These are phyloP conservation scores for Pulveroboletus sp. DNA, from an alignment of 768 basidiomycete species.

Conservation along the genomic window DNA sequence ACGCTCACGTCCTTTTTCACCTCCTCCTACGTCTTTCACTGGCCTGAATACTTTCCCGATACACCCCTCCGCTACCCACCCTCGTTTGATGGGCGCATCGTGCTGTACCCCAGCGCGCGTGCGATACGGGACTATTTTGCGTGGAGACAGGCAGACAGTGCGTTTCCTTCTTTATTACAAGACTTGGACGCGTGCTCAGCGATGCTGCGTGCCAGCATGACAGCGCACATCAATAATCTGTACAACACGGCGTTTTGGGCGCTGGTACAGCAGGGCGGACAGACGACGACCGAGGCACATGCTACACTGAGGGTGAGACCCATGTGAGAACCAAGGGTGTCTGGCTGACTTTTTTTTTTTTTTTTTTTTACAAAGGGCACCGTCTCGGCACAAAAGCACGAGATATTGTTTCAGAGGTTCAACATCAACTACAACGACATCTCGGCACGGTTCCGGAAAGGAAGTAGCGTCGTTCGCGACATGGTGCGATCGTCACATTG, in stretches of 20 bases:
- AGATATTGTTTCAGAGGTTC: conserved; percentile 82
- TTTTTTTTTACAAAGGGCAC: conserved; percentile 61
- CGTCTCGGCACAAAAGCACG: conserved; percentile 85
- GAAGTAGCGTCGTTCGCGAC: conserved; percentile 76
- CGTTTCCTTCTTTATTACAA: too few relatives aligned
- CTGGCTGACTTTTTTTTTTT: conserved; percentile 7
- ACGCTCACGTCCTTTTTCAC: conserved; percentile 87
- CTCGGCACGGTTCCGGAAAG: conserved; percentile 73
- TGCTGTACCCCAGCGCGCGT: conserved; percentile 71
- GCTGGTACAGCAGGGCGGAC: conserved; percentile 77
- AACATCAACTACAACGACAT: conserved; percentile 85
- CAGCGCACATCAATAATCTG: conserved; percentile 97
- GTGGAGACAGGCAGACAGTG: conserved; percentile 96
- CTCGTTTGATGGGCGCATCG: conserved; percentile 87
- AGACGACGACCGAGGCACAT: conserved; percentile 80
- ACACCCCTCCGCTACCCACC: conserved; percentile 77
- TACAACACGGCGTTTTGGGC: conserved; percentile 98
- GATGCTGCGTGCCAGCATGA: conserved; percentile 16
- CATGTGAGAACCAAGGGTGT: not conserved
- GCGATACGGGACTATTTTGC: conserved; percentile 90
- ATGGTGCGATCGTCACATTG: conserved; percentile 34
- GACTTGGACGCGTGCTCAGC: conserved; percentile 6
- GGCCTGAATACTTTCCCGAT: conserved; percentile 77
- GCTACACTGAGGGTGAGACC: conserved; percentile 63
- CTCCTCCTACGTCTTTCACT: conserved; percentile 84